A percentile compares a stretch with the other conserved stretches of the same genome.
Conservation (phyloP, 208 protist genomes). For the Strigomonas oncopelti region DNA sequence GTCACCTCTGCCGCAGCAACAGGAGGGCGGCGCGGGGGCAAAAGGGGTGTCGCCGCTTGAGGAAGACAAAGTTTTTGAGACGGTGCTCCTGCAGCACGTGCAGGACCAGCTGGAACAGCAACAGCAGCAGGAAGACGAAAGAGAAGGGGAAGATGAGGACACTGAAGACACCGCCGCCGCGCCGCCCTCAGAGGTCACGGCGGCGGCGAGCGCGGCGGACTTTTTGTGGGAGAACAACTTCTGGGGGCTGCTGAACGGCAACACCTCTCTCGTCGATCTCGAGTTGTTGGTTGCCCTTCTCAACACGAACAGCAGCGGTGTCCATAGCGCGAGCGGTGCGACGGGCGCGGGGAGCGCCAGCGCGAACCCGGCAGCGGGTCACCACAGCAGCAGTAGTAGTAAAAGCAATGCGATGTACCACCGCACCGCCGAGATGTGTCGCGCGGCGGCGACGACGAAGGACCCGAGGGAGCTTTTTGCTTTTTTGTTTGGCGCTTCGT, state of each 20-base stretch:
- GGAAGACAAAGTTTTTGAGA: background rate
- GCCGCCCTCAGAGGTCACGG: background rate
- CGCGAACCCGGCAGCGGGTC: no score
- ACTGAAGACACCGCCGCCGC: background rate
- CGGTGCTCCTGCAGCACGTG: background rate
- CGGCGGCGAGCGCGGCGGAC: background rate
- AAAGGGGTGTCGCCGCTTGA: background rate
- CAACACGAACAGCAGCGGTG: background rate
- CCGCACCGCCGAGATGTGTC: background rate
- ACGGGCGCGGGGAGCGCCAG: no score
- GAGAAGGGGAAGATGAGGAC: background rate
- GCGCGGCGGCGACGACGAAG: background rate
- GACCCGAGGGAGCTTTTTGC: background rate
- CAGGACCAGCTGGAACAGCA: background rate
- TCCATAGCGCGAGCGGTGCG: no score
- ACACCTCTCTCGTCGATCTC: conserved; percentile 28
- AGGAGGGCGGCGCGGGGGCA: no score
- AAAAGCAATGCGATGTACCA: background rate
- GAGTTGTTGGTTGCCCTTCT: conserved; percentile 26
- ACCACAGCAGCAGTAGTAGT: background rate
- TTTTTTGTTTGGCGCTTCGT: background rate
- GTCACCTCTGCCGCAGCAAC: background rate
- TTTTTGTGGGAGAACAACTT: conserved; percentile 35
- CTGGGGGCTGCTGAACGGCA: conserved; percentile 39
- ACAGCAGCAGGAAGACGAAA: background rate